Evolutionary conservation across 1,139 yeast species (phyloP), one percentile per base, ranked within the genome.

Genomic region (Nakaseomyces delphensis): DNA sequence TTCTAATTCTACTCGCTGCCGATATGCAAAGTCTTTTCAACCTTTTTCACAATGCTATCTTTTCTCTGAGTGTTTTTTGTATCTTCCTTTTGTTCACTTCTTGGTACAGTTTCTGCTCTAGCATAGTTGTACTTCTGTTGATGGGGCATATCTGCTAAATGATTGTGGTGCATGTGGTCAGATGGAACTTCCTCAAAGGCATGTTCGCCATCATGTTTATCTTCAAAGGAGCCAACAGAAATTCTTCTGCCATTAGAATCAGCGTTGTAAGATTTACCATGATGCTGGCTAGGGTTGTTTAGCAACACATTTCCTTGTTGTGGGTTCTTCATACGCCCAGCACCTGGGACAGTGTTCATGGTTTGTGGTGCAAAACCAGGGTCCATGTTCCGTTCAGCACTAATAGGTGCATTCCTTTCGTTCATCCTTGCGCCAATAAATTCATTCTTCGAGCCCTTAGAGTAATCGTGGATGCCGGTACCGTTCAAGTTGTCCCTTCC

Each of bases 351-450:
- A 3, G 45, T 45, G 19, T 41, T 43, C 3, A 40, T 36, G 19
- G 27, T 39, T 14, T 37, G 40, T 3, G 40, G 25, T 3, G 36
- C 46, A 35, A 49, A 49, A 8, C 39, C 43, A 2, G 46, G 43
- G 10, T 39, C 21, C 1, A 46, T 30, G 5, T 50, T 48, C 15
- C 45, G 13, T 23, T 43, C 38, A 5, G 38, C 14, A 3, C 43
- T 45, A 10, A 15, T 28, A 5, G 53, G 51, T 11, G 44, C 27
- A 10, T 37, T 46, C 16, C 14, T 25, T 18, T 43, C 46, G 38
- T 50, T 46, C 52, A 48, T 48, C 38, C 47, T 45, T 3, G 52
- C 47, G 20, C 48, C 50, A 4, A 44, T 33, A 36, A 42, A 18
- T 15, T 27, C 38, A 18, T 28, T 23, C 18, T 20, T 21, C 5